Evolutionary conservation across 108 stramenopile genomes (phyloP), one percentile per base, ranked within the genome.

Genomic region (Epithemia pelagica): DNA sequence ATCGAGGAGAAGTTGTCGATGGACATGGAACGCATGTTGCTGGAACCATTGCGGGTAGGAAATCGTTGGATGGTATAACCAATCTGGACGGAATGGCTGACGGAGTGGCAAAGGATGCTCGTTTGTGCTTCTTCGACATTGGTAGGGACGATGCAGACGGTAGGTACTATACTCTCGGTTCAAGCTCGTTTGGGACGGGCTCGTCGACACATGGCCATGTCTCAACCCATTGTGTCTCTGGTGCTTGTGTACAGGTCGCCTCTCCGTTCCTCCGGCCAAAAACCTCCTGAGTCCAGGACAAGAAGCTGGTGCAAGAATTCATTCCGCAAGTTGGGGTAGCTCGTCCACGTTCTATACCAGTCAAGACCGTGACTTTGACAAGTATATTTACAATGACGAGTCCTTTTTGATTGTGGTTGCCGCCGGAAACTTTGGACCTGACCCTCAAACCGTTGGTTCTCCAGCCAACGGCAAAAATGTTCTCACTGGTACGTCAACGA

Each of bases 361-460:
- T 15, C 65, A 65, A n/a, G 70, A 70, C 15, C 54, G 63, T 32
- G 70, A 75, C 72, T n/a, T 65, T 77, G 28, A 64, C 69, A 0
- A 54, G 64, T 31, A 69, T 58, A 20, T 76, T 82, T 61, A 74
- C 77, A 33, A 63, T 21, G 30, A 63, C 62, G 30, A 28, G 2
- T 82, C 86, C 55, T 67, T 86, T n/a, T 59, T 87, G 10, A 62
- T 87, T n/a, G 71, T 92, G 1, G 80, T 81, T 28, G 81, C 85
- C 7, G 87, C 83, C 1, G 91, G 91, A n/a, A 92, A 92, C 72
- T 65, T 74, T 0, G 91, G 88, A 1, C 78, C 70, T 1, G 83
- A 74, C 25, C 46, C 56, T 32, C 60, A 65, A 30, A 81, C 83
- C 0, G 71, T 89, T 23, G 73, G 77, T 29, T 74, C 78, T 30